Evolutionary conservation across 345 rosid species (phyloP), one percentile per base, ranked within the genome.

Genomic region (Acer negundo): DNA sequence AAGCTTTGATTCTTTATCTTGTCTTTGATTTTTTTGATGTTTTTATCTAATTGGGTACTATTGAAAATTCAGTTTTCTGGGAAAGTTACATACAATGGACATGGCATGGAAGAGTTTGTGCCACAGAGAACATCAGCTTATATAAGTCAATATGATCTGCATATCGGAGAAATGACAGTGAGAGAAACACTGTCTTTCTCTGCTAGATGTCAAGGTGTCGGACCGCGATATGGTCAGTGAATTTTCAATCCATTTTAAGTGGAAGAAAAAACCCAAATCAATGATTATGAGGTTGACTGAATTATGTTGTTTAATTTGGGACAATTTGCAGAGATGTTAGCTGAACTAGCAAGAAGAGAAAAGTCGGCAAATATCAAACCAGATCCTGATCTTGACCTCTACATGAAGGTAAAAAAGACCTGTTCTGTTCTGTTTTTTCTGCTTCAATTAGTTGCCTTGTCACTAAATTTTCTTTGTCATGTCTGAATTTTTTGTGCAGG

Each of bases 321-420:
- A 47, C 31, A 66, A 20, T 58, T 16, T 75, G 76, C 88, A 93
- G 96, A 90, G 22, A 89, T 91, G 89, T 84, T 93, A 53, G 75
- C 80, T 79, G 97, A 93, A 75, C 69, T 91, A 38, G 85, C 93
- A 73, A 87, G 91, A 85, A 85, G 97, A 84, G 94, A 93, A 81
- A 93, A 90, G 81, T 90, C 81, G 77, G 94, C 91, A 75, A 87
- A 89, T 71, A 93, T 93, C 84, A 93, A 88, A 74, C 98, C 98
- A n/a, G 97, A 93, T 78, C 91, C 93, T 26, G 97, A 93, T 79
- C 85, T 93, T 82, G 98, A 93, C 80, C 80, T 93, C 71, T 90
- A 74, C 80, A 94, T 94, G 98, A 94, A 94, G 89, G 98, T 89
- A 64, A 70, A 69, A 53, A 63, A 22, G 67, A 69, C 22, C 47